A percentile compares a stretch with the other conserved stretches of the same genome.
phyloP scores from a whole-genome alignment of 768 basidiomycete genomes.

The Pleurotus ostreatus region DNA sequence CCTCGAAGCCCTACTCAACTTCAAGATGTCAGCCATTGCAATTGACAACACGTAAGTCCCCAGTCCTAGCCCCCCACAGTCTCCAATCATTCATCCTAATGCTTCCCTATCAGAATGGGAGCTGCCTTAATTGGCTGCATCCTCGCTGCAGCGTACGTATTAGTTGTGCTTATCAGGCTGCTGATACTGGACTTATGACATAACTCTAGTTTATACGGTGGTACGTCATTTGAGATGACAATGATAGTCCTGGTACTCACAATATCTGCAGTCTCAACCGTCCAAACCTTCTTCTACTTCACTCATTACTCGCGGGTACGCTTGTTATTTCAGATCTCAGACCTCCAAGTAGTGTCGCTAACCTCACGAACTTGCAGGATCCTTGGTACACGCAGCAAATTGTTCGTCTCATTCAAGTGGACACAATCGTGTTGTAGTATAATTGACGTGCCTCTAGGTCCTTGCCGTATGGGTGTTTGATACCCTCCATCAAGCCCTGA shows the following conservation, averaged over 20 bases:
- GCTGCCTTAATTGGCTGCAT: constrained; percentile 48
- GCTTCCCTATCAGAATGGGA: constrained; percentile 33
- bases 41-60: constrained; percentile 34
- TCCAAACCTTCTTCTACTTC: constrained; percentile 56
- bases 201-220: constrained; percentile 42
- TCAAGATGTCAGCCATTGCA: constrained; percentile 7
- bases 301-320: constrained; percentile 28
- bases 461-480: constrained; percentile 44
- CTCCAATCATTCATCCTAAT: background rate
- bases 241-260: background rate
- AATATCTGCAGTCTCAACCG: constrained; percentile 38
- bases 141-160: constrained; percentile 42
- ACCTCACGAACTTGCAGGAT: constrained; percentile 24
- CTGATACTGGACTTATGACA: background rate
- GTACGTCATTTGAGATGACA: constrained; percentile 22
- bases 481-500: constrained; percentile 48
- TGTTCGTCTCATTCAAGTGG: constrained; percentile 19
- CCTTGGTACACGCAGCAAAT: constrained; percentile 49
- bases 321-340: constrained; percentile 22
- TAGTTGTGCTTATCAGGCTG: background rate
- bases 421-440: background rate
- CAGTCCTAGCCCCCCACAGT: background rate
- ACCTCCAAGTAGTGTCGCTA: background rate
- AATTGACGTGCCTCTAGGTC: constrained; percentile 32
- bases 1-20: background rate